These are phyloP conservation scores for Fusarium sterilihyphosum DNA, from an alignment of 2,329 filamentous ascomycete genomes.

Conservation along the genomic window DNA sequence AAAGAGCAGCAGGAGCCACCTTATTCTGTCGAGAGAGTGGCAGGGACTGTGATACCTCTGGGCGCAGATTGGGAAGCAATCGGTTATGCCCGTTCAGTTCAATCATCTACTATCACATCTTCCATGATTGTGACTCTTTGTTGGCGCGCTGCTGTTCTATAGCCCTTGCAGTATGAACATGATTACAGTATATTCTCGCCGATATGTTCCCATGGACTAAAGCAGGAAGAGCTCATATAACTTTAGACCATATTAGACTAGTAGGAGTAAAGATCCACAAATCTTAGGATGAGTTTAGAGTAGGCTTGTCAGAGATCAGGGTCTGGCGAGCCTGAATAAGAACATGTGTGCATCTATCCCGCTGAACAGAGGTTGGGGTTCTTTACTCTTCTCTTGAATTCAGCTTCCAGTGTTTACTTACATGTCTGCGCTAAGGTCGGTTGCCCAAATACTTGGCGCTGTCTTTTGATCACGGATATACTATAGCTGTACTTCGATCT, in stretches of 20 bases:
- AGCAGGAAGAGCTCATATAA: too few species aligned
- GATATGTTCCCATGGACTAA: neutral
- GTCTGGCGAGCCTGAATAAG: fast-evolving
- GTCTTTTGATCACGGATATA: too few species aligned
- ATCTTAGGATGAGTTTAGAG: neutral
- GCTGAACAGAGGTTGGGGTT: too few species aligned
- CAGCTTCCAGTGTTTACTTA: too few species aligned
- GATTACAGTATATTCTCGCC: fast-evolving
- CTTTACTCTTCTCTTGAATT: too few species aligned
- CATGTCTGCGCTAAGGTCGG: fast-evolving
- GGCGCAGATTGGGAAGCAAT: fast-evolving
- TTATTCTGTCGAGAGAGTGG: neutral
- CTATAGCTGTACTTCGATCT: too few species aligned
- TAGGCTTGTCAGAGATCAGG: neutral
- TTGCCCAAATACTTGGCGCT: too few species aligned
- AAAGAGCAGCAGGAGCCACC: neutral
- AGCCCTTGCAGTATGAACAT: too few species aligned
- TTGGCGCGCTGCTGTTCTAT: too few species aligned
- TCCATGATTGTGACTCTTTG: too few species aligned
- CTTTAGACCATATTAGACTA: neutral
- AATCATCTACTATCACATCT: fast-evolving
- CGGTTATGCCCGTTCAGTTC: fast-evolving
- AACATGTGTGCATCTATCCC: neutral
- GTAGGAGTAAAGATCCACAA: neutral
- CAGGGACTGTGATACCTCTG: neutral